Percentiles rank a stretch among this genome's conserved stretches.
phyloP scores from a whole-genome alignment of 2,329 filamentous ascomycete species.

The Bisporella sp. region DNA sequence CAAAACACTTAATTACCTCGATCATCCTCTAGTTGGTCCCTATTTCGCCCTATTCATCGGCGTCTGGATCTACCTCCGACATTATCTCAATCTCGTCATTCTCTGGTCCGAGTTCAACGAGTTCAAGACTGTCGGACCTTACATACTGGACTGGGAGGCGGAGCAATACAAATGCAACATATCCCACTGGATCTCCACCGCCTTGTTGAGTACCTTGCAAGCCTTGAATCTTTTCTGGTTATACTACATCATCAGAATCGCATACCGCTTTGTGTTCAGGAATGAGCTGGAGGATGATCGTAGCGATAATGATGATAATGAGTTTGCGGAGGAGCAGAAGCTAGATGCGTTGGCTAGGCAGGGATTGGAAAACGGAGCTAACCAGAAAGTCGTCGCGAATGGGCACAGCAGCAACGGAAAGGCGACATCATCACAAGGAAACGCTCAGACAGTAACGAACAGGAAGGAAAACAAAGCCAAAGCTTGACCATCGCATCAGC shows the following conservation, averaged over 20 bases:
- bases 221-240: conserved; percentile 76
- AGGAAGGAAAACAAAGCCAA: neutral
- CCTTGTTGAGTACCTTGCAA: conserved; percentile 59
- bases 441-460: neutral
- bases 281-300: conserved; percentile 61
- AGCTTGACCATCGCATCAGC: neutral
- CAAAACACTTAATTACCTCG: conserved; percentile 86
- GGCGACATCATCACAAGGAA: neutral
- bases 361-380: conserved; percentile 1
- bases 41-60: conserved; percentile 81
- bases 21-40: conserved; percentile 66
- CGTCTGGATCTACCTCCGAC: conserved; percentile 83
- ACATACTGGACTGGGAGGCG: conserved; percentile 66
- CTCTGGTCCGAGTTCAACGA: conserved; percentile 68
- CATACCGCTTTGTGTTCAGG: conserved; percentile 59
- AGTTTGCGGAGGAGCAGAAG: conserved; percentile 10
- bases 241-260: conserved; percentile 68
- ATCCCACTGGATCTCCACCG: conserved; percentile 60
- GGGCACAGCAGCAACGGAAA: conserved; percentile 4
- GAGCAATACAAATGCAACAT: conserved; percentile 72
- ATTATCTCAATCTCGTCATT: conserved; percentile 74
- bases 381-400: neutral
- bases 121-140: conserved; percentile 67
- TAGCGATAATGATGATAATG: conserved; percentile 57
- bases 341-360: conserved; percentile 3